Evolutionary conservation across 1,284 basidiomycete genomes (phyloP), one percentile per base, ranked within the genome.

Genomic region (Trichosporon inkin): DNA sequence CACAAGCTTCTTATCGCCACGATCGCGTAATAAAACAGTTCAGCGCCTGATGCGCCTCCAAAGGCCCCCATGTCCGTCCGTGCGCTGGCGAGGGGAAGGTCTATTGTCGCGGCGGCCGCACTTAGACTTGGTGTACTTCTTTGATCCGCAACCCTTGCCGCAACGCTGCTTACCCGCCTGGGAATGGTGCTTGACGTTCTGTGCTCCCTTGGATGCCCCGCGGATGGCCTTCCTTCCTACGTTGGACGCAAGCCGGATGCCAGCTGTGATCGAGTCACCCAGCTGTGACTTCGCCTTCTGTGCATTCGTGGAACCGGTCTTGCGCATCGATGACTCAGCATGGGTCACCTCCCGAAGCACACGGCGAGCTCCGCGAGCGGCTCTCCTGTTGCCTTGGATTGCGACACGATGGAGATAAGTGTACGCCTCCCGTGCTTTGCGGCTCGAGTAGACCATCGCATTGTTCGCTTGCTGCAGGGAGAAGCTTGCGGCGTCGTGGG

Each of bases 41-140:
- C 44, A 49, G 44, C 44, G 44, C 44, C 24, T 32, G 24, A 28
- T 24, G 44, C 44, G 44, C 28, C 28, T 32, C 44, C 44, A 49
- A 22, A 49, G 28, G 24, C 22, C 8, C 28, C 5, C 44, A 14
- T 14, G 44, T 14, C 28, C 19, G 39, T 10, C 8, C 22, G 22
- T 22, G 41, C 41, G 24, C 41, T 47, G 20, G 41, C 41, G 22
- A 1, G 40, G 19, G n/a, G n/a, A n/a, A 14, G 36, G 36, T 6
- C 11, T 20, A 10, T 44, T 20, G 40, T 7, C 20, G 10, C 13
- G 10, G 24, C 24, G 16, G 24, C 44, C 28, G 22, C 44, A 49
- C 16, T 24, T 22, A 10, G 44, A 49, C 22, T 28, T 38, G 13
- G 11, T n/a, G 44, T 22, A 49, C 22, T 49, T 47, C 22, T 32